Evolutionary conservation across 257 asterid genomes (phyloP), one percentile per base, ranked within the genome.

Genomic region (Solanum piurae): DNA sequence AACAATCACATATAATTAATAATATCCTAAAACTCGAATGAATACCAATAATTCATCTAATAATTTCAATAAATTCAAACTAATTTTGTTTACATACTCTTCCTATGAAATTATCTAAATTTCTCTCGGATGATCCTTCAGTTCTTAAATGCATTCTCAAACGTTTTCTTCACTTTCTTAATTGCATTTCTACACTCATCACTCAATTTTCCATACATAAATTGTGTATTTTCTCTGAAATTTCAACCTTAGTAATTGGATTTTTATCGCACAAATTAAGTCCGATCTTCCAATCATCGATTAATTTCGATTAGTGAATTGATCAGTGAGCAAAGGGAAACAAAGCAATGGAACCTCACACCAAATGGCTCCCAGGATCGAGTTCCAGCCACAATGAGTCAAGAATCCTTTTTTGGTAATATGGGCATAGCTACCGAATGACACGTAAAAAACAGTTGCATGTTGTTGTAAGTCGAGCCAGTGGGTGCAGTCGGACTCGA

Each of bases 331-430:
- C 37, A 93, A 84, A 60, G 94, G 94, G 42, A 74, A 90, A 89
- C 94, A 93, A 29, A 93, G 21, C 88, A 92, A 21, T 14, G 94
- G 94, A 7, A 91, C 92, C 58, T 86, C 85, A 33, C 89, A 85
- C 93, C 93, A 92, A 60, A 91, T 88, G 68, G 93, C 90, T 64
- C 92, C 93, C 37, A 91, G 5, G 7, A 89, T 83, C 16, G 93
- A 93, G 49, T 93, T 93, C 93, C 93, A 91, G 1, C 93, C 95
- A 46, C 93, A 93, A 23, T 93, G 93, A 14, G 90, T 92, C 64
- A 93, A 49, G 77, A 91, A 93, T 29, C 93, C 94, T 12, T 27
- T 13, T 87, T 87, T 89, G 2, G 88, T 66, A 4, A 91, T 83
- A 84, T 91, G 93, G 16, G 92, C 92, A 75, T 89, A 92, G 89